Evolutionary conservation across 768 basidiomycete species (phyloP), one percentile per base, ranked within the genome.

Genomic region (Porpolomopsis calyptriformis): DNA sequence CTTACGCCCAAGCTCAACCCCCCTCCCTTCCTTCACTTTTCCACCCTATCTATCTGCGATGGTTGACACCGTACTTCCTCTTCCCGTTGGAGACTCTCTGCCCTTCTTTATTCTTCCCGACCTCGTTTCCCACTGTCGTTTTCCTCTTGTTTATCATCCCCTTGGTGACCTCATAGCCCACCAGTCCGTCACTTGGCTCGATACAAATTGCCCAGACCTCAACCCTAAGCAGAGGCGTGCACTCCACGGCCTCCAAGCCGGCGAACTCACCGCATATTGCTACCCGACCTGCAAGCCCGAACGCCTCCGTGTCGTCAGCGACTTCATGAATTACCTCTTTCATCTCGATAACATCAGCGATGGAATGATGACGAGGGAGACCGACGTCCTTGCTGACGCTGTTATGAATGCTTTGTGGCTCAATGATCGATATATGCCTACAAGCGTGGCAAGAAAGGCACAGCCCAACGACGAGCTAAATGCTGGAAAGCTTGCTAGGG

Each of bases 281-380:
- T 85, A 83, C 58, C 70, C 76, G 47, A 71, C 71, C 20, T 65
- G 74, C 18, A 63, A 73, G n/a, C 58, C 67, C 35, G 71, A 75
- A 50, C 74, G 76, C 40, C 72, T 85, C 29, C 76, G 77, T 24
- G 73, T 80, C 49, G 72, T 79, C 50, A 73, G 76, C 2, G 82
- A 85, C 60, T 84, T 81, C 54, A 73, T 85, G 76, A 74, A 69
- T 50, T 76, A 74, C 47, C 63, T 76, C 4, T 76, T 76, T 57
- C 73, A 74, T 55, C 53, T 76, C 29, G 85, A 88, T 58, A 78
- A 88, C 57, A 74, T 87, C 57, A 83, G 80, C 55, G 84, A 87
- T 56, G 81, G 82, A 43, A 82, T 85, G 80, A 76, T 80, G 68
- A 73, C 74, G 45, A 66, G 71, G 26, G 75, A 79, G 40, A 77